Conservation (phyloP, 177 flowering plant species). For the Vitis hybrid region DNA sequence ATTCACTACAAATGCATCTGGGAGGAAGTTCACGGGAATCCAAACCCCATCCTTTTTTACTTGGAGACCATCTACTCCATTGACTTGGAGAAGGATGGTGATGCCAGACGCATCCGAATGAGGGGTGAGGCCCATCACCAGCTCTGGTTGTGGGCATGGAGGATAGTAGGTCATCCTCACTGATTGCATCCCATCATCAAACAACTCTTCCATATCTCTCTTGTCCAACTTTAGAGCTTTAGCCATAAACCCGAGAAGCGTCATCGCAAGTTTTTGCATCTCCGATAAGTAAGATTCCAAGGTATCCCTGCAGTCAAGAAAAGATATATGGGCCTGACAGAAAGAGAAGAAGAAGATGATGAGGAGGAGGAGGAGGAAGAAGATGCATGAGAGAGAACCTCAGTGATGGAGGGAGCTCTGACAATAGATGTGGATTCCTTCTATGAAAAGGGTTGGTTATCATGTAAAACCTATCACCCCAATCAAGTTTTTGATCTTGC, state of each 20-base stretch:
- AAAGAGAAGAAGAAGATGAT: too few species aligned
- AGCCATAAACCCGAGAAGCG: constrained; percentile 18
- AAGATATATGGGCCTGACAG: background rate
- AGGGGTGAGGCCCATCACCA: constrained; percentile 35
- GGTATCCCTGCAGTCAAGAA: constrained; percentile 19
- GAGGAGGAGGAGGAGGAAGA: background rate
- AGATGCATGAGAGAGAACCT: constrained; percentile 21
- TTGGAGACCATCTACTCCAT: constrained; percentile 42
- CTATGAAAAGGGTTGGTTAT: constrained; percentile 26
- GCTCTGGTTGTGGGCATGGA: constrained; percentile 47
- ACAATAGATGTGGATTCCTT: constrained; percentile 39
- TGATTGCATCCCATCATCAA: constrained; percentile 36
- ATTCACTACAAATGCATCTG: constrained; percentile 38
- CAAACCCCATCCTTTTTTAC: constrained; percentile 40
- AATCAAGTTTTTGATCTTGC: constrained; percentile 25
- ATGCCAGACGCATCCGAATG: constrained; percentile 43
- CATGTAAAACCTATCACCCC: constrained; percentile 32
- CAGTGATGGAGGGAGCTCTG: constrained; percentile 35
- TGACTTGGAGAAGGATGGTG: constrained; percentile 43
- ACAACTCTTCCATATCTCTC: constrained; percentile 22
- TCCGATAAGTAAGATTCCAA: constrained; percentile 35
- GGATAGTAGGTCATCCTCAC: constrained; percentile 52
- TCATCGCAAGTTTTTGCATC: constrained; percentile 24
- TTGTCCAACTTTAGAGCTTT: constrained; percentile 22
- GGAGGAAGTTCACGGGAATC: constrained; percentile 39